Base-by-base conservation (phyloP, 805 yeast species). In the Blastobotrys muscicola region DNA sequence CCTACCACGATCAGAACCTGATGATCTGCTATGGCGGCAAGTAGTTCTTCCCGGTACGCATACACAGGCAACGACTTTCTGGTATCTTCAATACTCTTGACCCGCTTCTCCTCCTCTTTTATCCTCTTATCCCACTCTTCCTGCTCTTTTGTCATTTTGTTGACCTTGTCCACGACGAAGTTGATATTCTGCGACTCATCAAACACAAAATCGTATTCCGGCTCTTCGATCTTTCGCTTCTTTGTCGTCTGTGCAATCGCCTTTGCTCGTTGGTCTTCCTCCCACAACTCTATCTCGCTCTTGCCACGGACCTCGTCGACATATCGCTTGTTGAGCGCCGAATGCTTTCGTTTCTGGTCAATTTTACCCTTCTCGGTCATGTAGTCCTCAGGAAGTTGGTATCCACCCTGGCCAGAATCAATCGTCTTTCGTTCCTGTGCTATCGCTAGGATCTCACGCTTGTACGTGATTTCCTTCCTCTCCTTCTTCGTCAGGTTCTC, bases 1-100 rank as follows among this genome's bases (percentile, higher is more conserved):
- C 94, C 94, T 33, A 84, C 90, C 29, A 84, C 76, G 35, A 84
- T 78, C 32, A 84, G 52, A 0, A 81, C 78, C 57, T 85, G 95
- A 52, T 82, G 71, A 23, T 72, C 65, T 16, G 62, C 58, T 8
- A 89, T 71, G 0, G 85, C 79, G 0, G 69, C 66, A 29, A 89
- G 60, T 12, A 89, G 70, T 30, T 75, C 70, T 2, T 72, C 66
- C 38, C 89, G 66, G 53, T 74, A 81, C 41, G 70, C 64, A 53
- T 69, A 86, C 1, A 87, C 94, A 0, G 97, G 97, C 12, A 87
- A 67, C 0, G 84, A 75, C 52, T 70, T 72, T 41, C 90, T 63
- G 11, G 58, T 58, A 13, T 57, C 58, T 15, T 61, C 62, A 29
- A 64, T 58, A 1, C 61, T 49, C 34, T 58, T 58, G 4, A 66